These are phyloP conservation scores for Gastrolobium bilobum DNA, from an alignment of 306 rosid species.

Conservation along the genomic window DNA sequence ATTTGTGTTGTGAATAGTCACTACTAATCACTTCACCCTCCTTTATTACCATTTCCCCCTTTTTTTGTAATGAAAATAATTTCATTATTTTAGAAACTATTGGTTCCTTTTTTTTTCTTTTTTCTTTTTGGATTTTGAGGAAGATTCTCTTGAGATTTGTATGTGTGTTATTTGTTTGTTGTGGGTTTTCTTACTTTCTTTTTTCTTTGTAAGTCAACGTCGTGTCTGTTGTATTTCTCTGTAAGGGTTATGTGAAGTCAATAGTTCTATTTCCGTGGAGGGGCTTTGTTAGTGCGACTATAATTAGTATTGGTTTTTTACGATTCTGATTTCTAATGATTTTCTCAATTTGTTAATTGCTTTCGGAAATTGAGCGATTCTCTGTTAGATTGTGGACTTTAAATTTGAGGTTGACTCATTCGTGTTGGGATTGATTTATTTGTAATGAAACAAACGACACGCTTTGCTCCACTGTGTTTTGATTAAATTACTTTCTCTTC, in stretches of 20 bases:
- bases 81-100: no score
- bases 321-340: not conserved
- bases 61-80: not conserved
- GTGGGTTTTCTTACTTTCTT: not conserved
- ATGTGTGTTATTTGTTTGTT: slow-evolving; percentile 3
- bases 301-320: not conserved
- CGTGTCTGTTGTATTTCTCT: not conserved
- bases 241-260: no score
- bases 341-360: slow-evolving; percentile 17
- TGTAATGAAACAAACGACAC: not conserved
- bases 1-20: not conserved
- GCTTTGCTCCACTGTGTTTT: not conserved
- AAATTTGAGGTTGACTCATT: slow-evolving; percentile 10
- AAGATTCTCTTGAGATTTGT: slow-evolving; percentile 17
- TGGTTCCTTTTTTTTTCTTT: no score
- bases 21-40: not conserved
- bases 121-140: slow-evolving; percentile 2
- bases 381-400: not conserved
- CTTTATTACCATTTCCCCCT: not conserved
- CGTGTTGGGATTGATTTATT: not conserved
- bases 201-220: slow-evolving; percentile 2
- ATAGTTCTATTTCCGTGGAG: not conserved
- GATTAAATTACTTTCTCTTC: not conserved
- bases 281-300: not conserved
- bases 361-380: not conserved